These are phyloP conservation scores for Trypanosoma theileri DNA, from an alignment of 208 protist genomes.

Conservation along the genomic window DNA sequence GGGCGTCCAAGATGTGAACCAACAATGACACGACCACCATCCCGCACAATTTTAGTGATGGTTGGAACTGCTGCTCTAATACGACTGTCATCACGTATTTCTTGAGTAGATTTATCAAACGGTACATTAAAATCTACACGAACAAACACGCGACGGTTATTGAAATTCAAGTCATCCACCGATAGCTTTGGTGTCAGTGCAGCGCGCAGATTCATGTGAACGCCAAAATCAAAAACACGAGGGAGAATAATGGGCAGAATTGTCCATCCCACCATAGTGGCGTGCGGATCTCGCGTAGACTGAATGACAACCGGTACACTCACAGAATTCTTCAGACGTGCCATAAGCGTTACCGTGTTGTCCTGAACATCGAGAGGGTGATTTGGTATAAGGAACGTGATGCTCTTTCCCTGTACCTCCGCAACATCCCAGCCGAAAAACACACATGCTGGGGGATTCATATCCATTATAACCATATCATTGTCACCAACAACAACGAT, in stretches of 20 bases:
- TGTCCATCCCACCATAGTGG: constrained; percentile 86
- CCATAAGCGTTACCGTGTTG: constrained; percentile 77
- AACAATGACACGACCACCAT: constrained; percentile 90
- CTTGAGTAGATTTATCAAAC: constrained; percentile 85
- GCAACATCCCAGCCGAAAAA: constrained; percentile 80
- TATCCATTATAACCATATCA: constrained; percentile 88
- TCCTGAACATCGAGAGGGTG: constrained; percentile 84
- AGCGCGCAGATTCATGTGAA: constrained; percentile 86
- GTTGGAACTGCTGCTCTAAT: constrained; percentile 97
- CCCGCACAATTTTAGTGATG: constrained; percentile 93
- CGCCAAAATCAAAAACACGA: constrained; percentile 82
- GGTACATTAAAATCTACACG: constrained; percentile 99
- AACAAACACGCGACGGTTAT: constrained; percentile 93
- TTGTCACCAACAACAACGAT: constrained; percentile 90
- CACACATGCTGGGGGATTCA: constrained; percentile 69
- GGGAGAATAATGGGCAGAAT: constrained; percentile 79
- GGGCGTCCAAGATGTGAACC: constrained; percentile 98
- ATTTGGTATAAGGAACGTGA: constrained; percentile 85
- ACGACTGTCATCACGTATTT: constrained; percentile 95
- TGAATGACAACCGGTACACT: constrained; percentile 83
- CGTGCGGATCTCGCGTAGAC: constrained; percentile 85
- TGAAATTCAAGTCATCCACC: constrained; percentile 86
- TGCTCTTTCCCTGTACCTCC: constrained; percentile 85
- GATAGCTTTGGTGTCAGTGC: constrained; percentile 88
- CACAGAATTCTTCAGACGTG: constrained; percentile 51